These are phyloP conservation scores for Monosporozyma servazzii DNA, from an alignment of 805 yeast genomes.

Conservation along the genomic window DNA sequence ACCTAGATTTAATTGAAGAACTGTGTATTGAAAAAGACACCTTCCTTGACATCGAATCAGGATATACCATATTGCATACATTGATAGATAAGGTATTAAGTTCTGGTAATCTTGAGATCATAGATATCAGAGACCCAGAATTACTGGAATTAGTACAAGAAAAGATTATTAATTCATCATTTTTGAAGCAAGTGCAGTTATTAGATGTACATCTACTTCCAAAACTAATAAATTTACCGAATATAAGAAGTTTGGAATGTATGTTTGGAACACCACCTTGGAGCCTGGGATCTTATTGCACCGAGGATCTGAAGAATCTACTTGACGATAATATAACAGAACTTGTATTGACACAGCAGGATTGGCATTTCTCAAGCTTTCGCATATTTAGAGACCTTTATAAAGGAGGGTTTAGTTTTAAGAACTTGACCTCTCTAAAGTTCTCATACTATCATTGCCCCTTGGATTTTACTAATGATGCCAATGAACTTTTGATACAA, in stretches of 20 bases:
- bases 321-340: background rate
- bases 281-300: background rate
- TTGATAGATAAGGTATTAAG: slow-evolving; percentile 17
- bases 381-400: slow-evolving; percentile 26
- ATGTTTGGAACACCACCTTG: background rate
- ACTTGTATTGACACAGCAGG: slow-evolving; percentile 25
- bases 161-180: slow-evolving; percentile 5
- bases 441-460: slow-evolving; percentile 40
- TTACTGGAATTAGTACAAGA: slow-evolving; percentile 10
- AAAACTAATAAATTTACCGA: background rate
- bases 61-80: slow-evolving; percentile 9
- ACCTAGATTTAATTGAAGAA: slow-evolving; percentile 29
- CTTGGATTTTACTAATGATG: slow-evolving; percentile 33
- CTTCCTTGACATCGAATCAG: slow-evolving; percentile 22
- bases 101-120: slow-evolving; percentile 15
- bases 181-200: slow-evolving; percentile 10
- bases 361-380: slow-evolving; percentile 31
- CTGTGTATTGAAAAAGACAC: slow-evolving; percentile 29
- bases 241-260: background rate
- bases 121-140: slow-evolving; percentile 17
- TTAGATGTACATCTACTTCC: slow-evolving; percentile 3
- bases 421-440: slow-evolving; percentile 28
- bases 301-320: background rate
- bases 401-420: slow-evolving; percentile 7
- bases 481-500: slow-evolving; percentile 17